A percentile compares a stretch with the other conserved stretches of the same genome.
These are phyloP conservation scores for Starmerella ratchasimensis DNA, from an alignment of 805 yeast species.

Conservation along the genomic window DNA sequence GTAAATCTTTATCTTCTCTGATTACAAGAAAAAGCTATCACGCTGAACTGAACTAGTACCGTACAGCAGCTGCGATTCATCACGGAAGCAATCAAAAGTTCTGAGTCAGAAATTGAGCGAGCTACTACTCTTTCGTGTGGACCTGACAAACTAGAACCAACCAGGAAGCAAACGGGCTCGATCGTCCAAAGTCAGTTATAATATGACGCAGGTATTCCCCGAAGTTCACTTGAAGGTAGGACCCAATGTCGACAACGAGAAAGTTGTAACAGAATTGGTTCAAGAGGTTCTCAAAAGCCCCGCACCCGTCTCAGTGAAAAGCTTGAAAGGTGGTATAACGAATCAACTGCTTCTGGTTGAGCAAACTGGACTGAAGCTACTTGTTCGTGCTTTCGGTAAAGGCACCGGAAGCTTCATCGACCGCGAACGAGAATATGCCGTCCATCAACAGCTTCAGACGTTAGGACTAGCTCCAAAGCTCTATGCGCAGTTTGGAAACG, in stretches of 20 bases:
- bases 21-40: too few relatives aligned
- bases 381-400: slow-evolving; percentile 60
- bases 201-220: slow-evolving; percentile 8
- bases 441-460: slow-evolving; percentile 49
- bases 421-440: slow-evolving; percentile 58
- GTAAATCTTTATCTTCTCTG: too few relatives aligned
- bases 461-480: slow-evolving; percentile 54
- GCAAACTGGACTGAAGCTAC: slow-evolving; percentile 17
- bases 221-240: slow-evolving; percentile 8
- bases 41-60: too few relatives aligned
- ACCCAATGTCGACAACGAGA: not conserved
- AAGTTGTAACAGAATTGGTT: slow-evolving; percentile 9
- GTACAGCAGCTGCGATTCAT: too few relatives aligned
- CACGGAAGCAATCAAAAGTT: too few relatives aligned
- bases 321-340: slow-evolving; percentile 30
- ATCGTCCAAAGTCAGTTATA: not conserved
- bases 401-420: slow-evolving; percentile 63
- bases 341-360: slow-evolving; percentile 25
- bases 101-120: too few relatives aligned
- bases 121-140: too few relatives aligned
- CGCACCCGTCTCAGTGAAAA: slow-evolving; percentile 15
- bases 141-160: too few relatives aligned
- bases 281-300: slow-evolving; percentile 4
- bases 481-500: slow-evolving; percentile 56
- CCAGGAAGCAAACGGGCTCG: too few relatives aligned